These are phyloP conservation scores for Pseudopyricularia javanii DNA, from an alignment of 2,329 filamentous ascomycete genomes.

Conservation along the genomic window DNA sequence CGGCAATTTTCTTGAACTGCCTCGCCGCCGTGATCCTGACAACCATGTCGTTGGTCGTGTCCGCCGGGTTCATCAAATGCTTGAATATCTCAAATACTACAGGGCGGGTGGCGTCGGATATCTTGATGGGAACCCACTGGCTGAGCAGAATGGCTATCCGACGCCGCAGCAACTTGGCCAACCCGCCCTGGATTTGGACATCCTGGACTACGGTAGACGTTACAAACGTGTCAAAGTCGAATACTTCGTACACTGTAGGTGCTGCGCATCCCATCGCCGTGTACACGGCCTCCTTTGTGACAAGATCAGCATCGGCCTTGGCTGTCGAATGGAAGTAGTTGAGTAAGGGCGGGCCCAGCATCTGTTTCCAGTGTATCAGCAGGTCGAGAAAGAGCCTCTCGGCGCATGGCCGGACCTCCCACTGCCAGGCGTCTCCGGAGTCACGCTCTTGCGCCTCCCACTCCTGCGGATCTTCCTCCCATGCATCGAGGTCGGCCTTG, in stretches of 20 bases:
- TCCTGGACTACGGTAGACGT: slow-evolving; percentile 65
- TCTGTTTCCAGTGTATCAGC: slow-evolving; percentile 73
- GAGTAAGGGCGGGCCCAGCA: slow-evolving; percentile 68
- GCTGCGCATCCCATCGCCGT: slow-evolving; percentile 83
- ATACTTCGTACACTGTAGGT: slow-evolving; percentile 56
- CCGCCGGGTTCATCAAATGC: slow-evolving; percentile 64
- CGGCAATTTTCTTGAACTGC: slow-evolving; percentile 66
- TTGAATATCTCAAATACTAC: slow-evolving; percentile 82
- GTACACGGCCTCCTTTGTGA: slow-evolving; percentile 89
- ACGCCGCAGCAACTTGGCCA: slow-evolving; percentile 73
- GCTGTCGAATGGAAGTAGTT: slow-evolving; percentile 58
- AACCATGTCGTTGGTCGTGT: slow-evolving; percentile 72
- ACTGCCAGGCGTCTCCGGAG: slow-evolving; percentile 77
- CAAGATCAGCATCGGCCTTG: slow-evolving; percentile 50
- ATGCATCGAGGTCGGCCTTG: slow-evolving; percentile 72
- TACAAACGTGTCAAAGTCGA: slow-evolving; percentile 79
- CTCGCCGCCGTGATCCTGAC: slow-evolving; percentile 84
- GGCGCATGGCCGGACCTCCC: slow-evolving; percentile 80
- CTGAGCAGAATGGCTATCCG: slow-evolving; percentile 81
- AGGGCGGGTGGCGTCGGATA: slow-evolving; percentile 54
- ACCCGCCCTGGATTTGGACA: slow-evolving; percentile 48
- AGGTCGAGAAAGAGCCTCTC: slow-evolving; percentile 92
- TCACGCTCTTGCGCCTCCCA: slow-evolving; percentile 89
- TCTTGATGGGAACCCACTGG: slow-evolving; percentile 76
- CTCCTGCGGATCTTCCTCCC: slow-evolving; percentile 89